Evolutionary conservation across 768 basidiomycete species (phyloP).

Genomic region (Phanerochaete sordida): DNA sequence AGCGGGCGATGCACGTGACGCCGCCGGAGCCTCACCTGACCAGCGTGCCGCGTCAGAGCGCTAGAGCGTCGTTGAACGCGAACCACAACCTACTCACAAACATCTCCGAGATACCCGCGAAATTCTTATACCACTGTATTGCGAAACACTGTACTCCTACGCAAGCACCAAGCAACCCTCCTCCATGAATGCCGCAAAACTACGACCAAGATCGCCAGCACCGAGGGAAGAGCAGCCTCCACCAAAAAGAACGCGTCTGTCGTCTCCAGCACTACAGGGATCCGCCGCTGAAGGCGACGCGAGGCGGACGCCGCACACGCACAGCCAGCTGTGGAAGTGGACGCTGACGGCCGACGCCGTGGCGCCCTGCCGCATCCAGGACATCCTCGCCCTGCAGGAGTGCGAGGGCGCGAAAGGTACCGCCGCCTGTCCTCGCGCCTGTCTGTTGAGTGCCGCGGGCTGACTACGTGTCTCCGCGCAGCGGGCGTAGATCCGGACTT

Average conservation of each 20-base stretch:
- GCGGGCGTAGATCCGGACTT: conserved; percentile 47
- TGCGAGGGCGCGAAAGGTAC: conserved; percentile 17
- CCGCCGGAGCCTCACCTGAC: not conserved
- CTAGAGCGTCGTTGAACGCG: not conserved
- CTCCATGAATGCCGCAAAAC: not conserved
- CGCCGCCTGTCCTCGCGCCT: not conserved
- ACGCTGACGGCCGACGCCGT: conserved; percentile 22
- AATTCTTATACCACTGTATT: not conserved
- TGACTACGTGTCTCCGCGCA: not conserved
- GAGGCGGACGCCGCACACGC: not conserved
- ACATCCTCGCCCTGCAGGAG: conserved; percentile 20
- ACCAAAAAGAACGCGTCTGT: not conserved
- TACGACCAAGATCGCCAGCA: not conserved
- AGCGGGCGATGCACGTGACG: not conserved
- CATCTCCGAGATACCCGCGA: no score
- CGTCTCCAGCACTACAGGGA: not conserved
- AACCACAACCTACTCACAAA: conserved; percentile 1
- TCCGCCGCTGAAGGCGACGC: not conserved
- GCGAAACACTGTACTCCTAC: no score
- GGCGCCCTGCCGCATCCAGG: conserved; percentile 23
- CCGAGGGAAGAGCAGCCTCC: not conserved
- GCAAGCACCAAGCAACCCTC: not conserved
- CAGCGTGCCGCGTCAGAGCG: not conserved
- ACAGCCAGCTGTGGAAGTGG: conserved; percentile 21
- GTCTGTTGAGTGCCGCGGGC: not conserved